Evolutionary conservation across 768 basidiomycete genomes (phyloP), one percentile per base, ranked within the genome.

Genomic region (Epithele typhae): DNA sequence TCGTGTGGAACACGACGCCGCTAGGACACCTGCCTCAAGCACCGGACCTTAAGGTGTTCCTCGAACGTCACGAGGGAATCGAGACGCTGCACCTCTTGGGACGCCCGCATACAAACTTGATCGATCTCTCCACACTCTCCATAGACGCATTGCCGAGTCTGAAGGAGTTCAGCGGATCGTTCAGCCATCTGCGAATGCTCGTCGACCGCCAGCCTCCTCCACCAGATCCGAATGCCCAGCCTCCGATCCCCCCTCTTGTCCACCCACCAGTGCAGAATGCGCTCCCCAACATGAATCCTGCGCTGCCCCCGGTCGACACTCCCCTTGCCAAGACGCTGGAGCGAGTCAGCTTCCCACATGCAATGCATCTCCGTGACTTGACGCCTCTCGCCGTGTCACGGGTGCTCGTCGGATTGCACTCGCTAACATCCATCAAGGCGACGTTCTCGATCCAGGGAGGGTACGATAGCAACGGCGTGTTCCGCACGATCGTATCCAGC

Each of bases 381-480:
- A 81, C 85, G 5, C 78, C 81, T 0, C 70, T 82, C 17, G 69
- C 77, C 5, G 70, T 88, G 2, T 76, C 81, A 3, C 70, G 72
- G 30, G 66, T 84, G n/a, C 72, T 89, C 21, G 71, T 76, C 48
- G 73, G 73, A 39, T 57, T 88, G 18, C 72, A 73, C 17, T 68
- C 69, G 4, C 71, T 89, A 21, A 73, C 69, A 11, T 74, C 78
- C 33, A 69, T 89, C 45, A 79, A 74, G 43, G 76, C 88, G 35
- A 69, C 77, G 14, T 88, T 88, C 58, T 74, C 77, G 32, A 73
- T 88, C 40, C 82, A 87, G 56, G 79, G 81, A 57, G 64, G 62
- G 4, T 87, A 87, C 57, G 86, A 89, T 54, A 82, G 82, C 56
- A 81, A 78, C 22, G 80, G 80, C 54, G 67, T 87, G 47, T 69